Conservation (phyloP, 805 yeast genomes). For the Lipomyces spencermartinsiae region DNA sequence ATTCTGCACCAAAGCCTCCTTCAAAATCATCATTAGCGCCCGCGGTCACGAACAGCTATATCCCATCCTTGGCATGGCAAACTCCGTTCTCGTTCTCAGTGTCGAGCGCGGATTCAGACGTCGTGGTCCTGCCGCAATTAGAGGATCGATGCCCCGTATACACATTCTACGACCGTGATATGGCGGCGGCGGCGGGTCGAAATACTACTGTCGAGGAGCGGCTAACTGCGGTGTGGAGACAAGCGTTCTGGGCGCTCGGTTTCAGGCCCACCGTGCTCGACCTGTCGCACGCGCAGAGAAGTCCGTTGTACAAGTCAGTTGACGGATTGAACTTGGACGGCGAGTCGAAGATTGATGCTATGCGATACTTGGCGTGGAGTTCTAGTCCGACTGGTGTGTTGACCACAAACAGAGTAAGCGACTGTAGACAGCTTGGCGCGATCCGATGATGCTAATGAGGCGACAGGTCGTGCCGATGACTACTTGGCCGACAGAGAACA, state of each 20-base stretch:
- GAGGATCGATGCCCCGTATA: conserved; percentile 34
- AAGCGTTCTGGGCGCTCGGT: conserved; percentile 43
- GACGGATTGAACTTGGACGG: conserved; percentile 16
- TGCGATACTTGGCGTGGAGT: conserved; percentile 42
- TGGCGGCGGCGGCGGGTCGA: conserved; percentile 18
- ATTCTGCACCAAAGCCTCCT: not conserved
- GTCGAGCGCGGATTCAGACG: conserved; percentile 29
- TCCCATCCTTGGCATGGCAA: conserved; percentile 33
- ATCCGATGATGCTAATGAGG: not conserved
- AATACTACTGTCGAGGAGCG: conserved; percentile 34
- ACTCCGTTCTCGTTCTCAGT: conserved; percentile 36
- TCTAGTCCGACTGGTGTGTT: conserved; percentile 41
- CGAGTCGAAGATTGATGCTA: conserved; percentile 15
- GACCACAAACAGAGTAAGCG: conserved; percentile 37
- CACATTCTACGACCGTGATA: conserved; percentile 29
- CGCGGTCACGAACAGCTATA: conserved; percentile 26
- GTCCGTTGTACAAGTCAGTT: conserved; percentile 33
- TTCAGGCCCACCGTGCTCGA: conserved; percentile 42
- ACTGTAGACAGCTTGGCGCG: not conserved
- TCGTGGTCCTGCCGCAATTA: conserved; percentile 33
- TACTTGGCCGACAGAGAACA: conserved; percentile 22
- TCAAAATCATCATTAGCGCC: not conserved
- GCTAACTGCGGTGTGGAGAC: conserved; percentile 40
- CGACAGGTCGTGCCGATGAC: conserved; percentile 40
- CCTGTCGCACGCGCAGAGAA: conserved; percentile 31